These are phyloP conservation scores for Pachyrhizus erosus DNA, from an alignment of 306 rosid genomes.

Conservation along the genomic window DNA sequence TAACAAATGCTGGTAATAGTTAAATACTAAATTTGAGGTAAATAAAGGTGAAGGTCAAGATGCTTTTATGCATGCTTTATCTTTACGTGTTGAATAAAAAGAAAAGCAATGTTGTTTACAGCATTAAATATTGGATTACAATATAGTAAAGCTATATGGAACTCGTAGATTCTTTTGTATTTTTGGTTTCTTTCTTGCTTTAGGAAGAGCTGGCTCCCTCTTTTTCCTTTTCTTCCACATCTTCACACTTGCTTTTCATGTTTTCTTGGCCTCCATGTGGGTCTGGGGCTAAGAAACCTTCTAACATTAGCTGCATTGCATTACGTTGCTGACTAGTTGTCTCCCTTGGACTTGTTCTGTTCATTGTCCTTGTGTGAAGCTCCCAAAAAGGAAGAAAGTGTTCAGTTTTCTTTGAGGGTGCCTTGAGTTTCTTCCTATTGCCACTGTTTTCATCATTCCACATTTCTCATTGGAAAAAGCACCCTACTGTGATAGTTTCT, in stretches of 20 bases:
- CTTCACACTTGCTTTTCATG: conserved; percentile 71
- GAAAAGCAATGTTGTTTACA: conserved; percentile 46
- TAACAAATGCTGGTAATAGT: conserved; percentile 22
- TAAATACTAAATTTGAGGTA: conserved; percentile 47
- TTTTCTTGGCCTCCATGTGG: conserved; percentile 66
- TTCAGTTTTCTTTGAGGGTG: conserved; percentile 33
- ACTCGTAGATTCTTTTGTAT: conserved; percentile 59
- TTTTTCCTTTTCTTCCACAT: conserved; percentile 59
- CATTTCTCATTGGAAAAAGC: neutral
- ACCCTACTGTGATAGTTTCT: neutral
- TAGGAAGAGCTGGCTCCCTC: conserved; percentile 49
- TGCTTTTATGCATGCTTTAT: conserved; percentile 68
- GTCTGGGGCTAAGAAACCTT: conserved; percentile 50
- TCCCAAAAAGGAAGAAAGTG: conserved; percentile 34
- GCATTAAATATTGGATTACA: conserved; percentile 49
- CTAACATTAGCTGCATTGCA: conserved; percentile 46
- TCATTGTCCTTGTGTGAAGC: conserved; percentile 34
- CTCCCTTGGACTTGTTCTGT: conserved; percentile 31
- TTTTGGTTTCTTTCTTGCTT: conserved; percentile 58
- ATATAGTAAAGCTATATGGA: conserved; percentile 46
- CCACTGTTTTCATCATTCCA: conserved; percentile 14
- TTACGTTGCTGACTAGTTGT: conserved; percentile 48
- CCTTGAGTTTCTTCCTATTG: conserved; percentile 6
- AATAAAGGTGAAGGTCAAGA: conserved; percentile 66
- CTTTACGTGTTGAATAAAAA: conserved; percentile 72